A percentile compares a stretch with the other conserved stretches of the same genome.
phyloP scores from a whole-genome alignment of 1,284 basidiomycete genomes.

The Ceratobasidium sp. region DNA sequence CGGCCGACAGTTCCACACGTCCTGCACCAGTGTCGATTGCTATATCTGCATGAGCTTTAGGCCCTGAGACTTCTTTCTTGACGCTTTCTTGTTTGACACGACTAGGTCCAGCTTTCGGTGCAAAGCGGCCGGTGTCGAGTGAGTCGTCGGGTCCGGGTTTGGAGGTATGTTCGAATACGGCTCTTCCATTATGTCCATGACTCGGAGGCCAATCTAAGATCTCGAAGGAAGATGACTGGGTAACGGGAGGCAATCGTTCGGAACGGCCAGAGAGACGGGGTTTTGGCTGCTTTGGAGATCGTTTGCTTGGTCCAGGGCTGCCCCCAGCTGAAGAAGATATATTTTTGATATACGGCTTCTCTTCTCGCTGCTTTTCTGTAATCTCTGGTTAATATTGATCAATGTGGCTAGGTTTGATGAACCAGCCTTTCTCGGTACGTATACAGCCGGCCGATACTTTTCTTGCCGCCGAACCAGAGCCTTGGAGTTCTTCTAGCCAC shows the following conservation, averaged over 20 bases:
- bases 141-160: too few species aligned
- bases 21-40: neutral
- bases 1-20: slow-evolving; percentile 42
- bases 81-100: too few species aligned
- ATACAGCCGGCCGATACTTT: slow-evolving; percentile 5
- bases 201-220: neutral
- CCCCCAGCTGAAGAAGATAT: neutral
- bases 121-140: too few species aligned
- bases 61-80: neutral
- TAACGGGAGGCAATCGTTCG: neutral
- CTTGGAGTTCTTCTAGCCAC: slow-evolving; percentile 33
- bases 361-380: neutral
- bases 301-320: neutral
- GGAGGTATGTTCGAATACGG: neutral
- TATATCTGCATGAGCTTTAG: neutral
- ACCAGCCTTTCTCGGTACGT: slow-evolving; percentile 11
- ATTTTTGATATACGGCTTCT: neutral
- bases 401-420: neutral
- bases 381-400: neutral
- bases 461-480: neutral
- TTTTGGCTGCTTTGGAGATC: neutral
- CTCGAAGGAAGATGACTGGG: neutral
- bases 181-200: neutral
- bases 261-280: neutral
- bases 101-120: too few species aligned